phyloP scores from a whole-genome alignment of 768 basidiomycete species.

The Suillus ampliporus region DNA sequence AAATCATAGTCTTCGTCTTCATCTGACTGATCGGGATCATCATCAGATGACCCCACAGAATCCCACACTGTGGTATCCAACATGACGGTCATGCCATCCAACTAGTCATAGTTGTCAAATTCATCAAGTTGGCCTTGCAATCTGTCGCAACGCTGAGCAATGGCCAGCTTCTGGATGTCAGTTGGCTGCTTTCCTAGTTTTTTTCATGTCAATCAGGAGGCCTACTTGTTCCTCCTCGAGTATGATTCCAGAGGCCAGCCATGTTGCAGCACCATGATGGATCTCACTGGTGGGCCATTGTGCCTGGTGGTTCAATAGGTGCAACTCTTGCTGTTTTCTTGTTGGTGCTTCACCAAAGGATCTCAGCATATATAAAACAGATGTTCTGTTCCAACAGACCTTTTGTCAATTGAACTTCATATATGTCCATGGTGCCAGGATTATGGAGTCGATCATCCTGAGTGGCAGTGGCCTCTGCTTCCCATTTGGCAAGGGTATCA shows the following conservation, averaged over 20 bases:
- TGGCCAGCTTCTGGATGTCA: neutral
- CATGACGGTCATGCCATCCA: neutral
- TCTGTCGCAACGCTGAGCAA: neutral
- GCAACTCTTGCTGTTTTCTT: neutral
- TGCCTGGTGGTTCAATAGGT: neutral
- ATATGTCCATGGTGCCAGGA: slow-evolving; percentile 4
- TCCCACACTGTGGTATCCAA: neutral
- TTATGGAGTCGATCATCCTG: neutral
- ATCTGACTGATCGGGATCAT: neutral
- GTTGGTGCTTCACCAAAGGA: neutral
- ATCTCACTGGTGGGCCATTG: neutral
- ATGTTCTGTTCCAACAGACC: neutral
- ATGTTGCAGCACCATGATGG: neutral
- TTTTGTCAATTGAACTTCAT: slow-evolving; percentile 7
- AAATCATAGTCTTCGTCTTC: no score
- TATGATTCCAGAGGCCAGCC: neutral
- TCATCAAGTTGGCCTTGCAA: neutral
- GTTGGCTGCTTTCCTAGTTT: neutral
- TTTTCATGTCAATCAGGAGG: neutral
- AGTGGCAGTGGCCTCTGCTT: neutral
- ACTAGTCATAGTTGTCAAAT: neutral
- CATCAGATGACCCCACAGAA: fast-evolving
- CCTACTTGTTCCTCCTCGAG: neutral
- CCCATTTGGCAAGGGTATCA: neutral
- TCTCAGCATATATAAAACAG: neutral